Percentiles rank a stretch among this genome's conserved stretches.
These are phyloP conservation scores for Teratosphaeria nubilosa DNA, from an alignment of 2,329 filamentous ascomycete species.

Conservation along the genomic window DNA sequence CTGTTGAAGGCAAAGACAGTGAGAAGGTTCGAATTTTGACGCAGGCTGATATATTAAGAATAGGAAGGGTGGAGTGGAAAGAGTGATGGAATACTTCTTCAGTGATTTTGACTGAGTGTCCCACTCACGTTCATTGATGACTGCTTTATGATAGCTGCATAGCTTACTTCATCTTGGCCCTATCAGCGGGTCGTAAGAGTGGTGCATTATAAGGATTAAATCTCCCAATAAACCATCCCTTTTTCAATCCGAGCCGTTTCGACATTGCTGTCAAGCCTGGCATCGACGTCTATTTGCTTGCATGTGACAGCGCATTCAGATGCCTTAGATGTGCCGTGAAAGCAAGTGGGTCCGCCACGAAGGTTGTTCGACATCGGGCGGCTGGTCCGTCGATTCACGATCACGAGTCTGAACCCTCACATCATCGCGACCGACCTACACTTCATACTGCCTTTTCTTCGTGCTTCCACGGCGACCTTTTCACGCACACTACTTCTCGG, in stretches of 20 bases:
- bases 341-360: background rate
- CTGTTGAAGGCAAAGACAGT: slow-evolving; percentile 43
- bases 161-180: background rate
- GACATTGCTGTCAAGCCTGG: background rate
- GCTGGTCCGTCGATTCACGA: background rate
- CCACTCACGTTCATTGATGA: too few relatives aligned
- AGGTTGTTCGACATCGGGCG: background rate
- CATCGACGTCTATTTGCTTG: background rate
- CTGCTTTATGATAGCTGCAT: too few relatives aligned
- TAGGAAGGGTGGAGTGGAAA: slow-evolving; percentile 49
- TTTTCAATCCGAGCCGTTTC: background rate
- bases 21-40: slow-evolving; percentile 54
- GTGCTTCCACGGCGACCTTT: background rate
- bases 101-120: background rate
- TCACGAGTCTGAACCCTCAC: background rate
- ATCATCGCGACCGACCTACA: background rate
- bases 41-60: slow-evolving; percentile 51
- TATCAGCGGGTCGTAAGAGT: background rate
- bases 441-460: background rate
- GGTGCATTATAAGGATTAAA: background rate
- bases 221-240: background rate
- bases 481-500: background rate
- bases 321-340: background rate
- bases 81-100: background rate
- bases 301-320: background rate